Base-by-base conservation (phyloP, 345 rosid genomes). In the Mangifera indica region DNA sequence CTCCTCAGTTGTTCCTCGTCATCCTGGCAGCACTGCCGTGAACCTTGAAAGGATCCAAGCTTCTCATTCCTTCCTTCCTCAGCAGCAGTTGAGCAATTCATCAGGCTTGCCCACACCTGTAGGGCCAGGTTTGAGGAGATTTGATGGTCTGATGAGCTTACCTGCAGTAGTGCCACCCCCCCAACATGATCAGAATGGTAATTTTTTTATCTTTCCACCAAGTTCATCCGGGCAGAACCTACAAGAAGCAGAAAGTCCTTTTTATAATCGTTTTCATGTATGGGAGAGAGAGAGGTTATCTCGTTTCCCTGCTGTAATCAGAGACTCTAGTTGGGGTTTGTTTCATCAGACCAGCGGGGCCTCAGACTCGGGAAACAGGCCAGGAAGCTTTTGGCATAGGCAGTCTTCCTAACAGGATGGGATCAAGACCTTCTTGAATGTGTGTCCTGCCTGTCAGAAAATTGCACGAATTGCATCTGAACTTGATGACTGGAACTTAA, bases 161-260 rank as follows among this genome's bases (percentile, higher is more conserved):
- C 81, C 79, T 8, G 26, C 76, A 0, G 65, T 45, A 14, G 72
- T 72, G 12, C 83, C 85, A 20, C 78, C 81, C 26, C 77, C 77
- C 20, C 69, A 64, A 21, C 87, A 73, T 26, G 87, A 85, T 46
- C 87, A 80, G 37, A 74, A 69, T 60, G 74, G 83, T 21, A 85
- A 84, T 74, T 84, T 84, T 82, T 81, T 77, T 60, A 5, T 86
- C 34, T 73, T 82, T 72, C 93, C 89, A 66, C 86, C 79, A 8
- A 74, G 74, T 77, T 75, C 90, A 70, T 68, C 85, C 10, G 80
- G 77, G 63, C 84, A 79, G 63, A 79, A 55, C 64, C 59, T 55
- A 46, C 89, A 24, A 7, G 90, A 85, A 77, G 78, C 72, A 65
- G 87, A 83, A 63, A 74, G 59, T 55, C 59, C 46, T 4, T 9